Percentiles rank a stretch among this genome's conserved stretches.
Conservation (phyloP, 2,329 filamentous ascomycete genomes). For the Emericellopsis cladophorae region DNA sequence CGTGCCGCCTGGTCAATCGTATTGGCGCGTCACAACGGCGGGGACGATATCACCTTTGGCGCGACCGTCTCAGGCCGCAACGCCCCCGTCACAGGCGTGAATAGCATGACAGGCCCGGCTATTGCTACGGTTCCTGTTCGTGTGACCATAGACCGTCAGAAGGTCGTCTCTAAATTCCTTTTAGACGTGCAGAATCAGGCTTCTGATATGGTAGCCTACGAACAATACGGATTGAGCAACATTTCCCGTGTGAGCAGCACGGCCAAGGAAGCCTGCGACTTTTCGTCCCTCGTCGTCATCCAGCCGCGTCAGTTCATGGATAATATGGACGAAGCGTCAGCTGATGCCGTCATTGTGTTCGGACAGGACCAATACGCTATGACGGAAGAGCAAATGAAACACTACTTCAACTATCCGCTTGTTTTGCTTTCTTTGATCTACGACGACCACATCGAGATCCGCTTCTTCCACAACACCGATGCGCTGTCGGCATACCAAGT, state of each 20-base stretch:
- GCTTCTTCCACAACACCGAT: not conserved
- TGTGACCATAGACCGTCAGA: conserved; percentile 1
- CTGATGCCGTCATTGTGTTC: not conserved
- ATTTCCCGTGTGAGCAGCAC: conserved; percentile 5
- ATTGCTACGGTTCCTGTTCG: conserved; percentile 5
- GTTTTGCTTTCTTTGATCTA: conserved; percentile 1
- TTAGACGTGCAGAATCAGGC: conserved; percentile 5
- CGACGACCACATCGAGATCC: not conserved
- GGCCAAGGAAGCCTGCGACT: conserved; percentile 2
- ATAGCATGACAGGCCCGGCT: conserved; percentile 4
- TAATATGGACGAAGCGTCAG: not conserved
- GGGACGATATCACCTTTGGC: conserved; percentile 11
- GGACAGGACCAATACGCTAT: not conserved
- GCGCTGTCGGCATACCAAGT: not conserved
- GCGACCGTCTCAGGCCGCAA: conserved; percentile 10
- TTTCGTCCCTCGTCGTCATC: not conserved
- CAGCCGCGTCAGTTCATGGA: not conserved
- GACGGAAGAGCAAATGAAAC: not conserved
- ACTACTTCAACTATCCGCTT: conserved; percentile 5
- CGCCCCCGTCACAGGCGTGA: conserved; percentile 3
- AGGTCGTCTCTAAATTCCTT: conserved; percentile 2
- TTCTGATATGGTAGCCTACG: conserved; percentile 6
- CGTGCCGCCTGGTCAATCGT: conserved; percentile 2
- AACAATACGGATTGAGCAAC: conserved; percentile 8
- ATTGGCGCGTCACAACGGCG: conserved; percentile 6